Evolutionary conservation across 805 yeast genomes (phyloP).

Genomic region (Candida insectalens): DNA sequence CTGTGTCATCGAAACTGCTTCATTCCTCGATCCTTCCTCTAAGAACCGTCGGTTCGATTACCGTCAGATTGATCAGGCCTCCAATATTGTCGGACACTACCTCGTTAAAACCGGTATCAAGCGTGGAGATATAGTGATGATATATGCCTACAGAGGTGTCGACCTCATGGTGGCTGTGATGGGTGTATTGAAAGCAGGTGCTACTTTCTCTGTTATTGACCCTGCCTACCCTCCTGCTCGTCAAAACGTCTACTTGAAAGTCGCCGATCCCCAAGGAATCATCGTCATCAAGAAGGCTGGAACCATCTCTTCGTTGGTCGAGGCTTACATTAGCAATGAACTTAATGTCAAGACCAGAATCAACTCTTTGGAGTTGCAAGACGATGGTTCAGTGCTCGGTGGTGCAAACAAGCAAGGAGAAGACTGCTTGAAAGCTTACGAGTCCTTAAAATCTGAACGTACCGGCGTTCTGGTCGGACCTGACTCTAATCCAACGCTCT

Average conservation of each 20-base stretch:
- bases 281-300: slow-evolving; percentile 92
- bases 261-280: slow-evolving; percentile 87
- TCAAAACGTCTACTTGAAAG: slow-evolving; percentile 86
- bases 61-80: slow-evolving; percentile 82
- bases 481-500: slow-evolving; percentile 91
- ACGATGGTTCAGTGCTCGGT: slow-evolving; percentile 64
- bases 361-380: slow-evolving; percentile 68
- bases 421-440: slow-evolving; percentile 44
- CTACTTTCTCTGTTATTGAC: slow-evolving; percentile 95
- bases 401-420: slow-evolving; percentile 28
- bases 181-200: slow-evolving; percentile 98
- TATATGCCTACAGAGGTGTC: slow-evolving; percentile 95
- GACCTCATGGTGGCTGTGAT: slow-evolving; percentile 93
- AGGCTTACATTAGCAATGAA: slow-evolving; percentile 64
- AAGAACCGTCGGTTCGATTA: slow-evolving; percentile 71
- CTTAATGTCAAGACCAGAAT: slow-evolving; percentile 63
- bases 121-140: slow-evolving; percentile 94
- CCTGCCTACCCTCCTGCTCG: slow-evolving; percentile 99
- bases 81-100: slow-evolving; percentile 88
- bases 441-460: slow-evolving; percentile 39
- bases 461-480: slow-evolving; percentile 95
- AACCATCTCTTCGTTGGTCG: slow-evolving; percentile 63
- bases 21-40: slow-evolving; percentile 42
- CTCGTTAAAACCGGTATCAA: slow-evolving; percentile 71
- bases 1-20: slow-evolving; percentile 89